phyloP scores from a whole-genome alignment of 2,329 filamentous ascomycete genomes.

The Coleophoma cylindrospora region DNA sequence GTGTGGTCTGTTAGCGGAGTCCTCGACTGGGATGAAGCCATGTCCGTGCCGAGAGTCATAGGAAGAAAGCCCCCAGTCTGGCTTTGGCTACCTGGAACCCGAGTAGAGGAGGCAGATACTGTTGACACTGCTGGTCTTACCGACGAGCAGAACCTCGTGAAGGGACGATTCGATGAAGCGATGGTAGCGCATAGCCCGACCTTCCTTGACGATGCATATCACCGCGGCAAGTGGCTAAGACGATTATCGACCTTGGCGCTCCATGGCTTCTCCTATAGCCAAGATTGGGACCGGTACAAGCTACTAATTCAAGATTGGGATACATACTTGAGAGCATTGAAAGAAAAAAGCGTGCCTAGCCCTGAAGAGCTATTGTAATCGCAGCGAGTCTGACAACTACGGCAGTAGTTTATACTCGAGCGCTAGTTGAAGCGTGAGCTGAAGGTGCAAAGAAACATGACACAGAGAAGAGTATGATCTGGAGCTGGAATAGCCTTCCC shows the following conservation, averaged over 20 bases:
- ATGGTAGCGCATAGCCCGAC: conserved; percentile 2
- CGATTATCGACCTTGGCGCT: conserved; percentile 10
- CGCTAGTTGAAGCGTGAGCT: too few species aligned
- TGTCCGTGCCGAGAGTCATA: conserved; percentile 10
- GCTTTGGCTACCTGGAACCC: conserved; percentile 12
- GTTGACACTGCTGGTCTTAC: conserved; percentile 5
- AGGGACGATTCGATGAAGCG: conserved; percentile 13
- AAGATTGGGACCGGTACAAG: too few species aligned
- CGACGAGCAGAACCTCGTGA: conserved; percentile 12
- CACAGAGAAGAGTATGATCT: too few species aligned
- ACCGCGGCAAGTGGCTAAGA: conserved; percentile 11
- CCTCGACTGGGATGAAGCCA: conserved; percentile 13
- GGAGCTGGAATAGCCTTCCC: too few species aligned
- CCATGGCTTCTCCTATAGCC: conserved; percentile 4
- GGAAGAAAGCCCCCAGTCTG: conserved; percentile 7
- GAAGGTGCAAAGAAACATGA: too few species aligned
- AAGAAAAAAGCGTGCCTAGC: too few species aligned
- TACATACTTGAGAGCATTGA: too few species aligned
- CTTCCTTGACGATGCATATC: conserved; percentile 15
- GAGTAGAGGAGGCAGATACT: conserved; percentile 6
- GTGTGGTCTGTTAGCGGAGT: conserved; percentile 14
- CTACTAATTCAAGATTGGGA: too few species aligned
- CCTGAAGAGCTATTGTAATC: too few species aligned
- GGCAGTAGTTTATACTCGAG: too few species aligned
- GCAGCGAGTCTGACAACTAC: too few species aligned